Conservation (phyloP, 139 green algal genomes). For the Picochlorum costavermella region DNA sequence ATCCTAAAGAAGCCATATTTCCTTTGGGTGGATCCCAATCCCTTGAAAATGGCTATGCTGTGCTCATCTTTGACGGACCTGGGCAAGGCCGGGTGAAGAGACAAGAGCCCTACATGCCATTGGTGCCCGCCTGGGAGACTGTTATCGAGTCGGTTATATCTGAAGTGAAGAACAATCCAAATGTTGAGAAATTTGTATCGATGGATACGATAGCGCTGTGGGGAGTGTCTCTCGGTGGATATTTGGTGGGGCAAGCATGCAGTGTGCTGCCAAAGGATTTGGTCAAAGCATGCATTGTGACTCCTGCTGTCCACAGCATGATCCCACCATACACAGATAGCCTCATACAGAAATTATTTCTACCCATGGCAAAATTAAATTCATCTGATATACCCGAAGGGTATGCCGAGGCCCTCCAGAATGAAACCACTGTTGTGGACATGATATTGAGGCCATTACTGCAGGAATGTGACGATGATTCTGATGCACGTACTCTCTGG, state of each 20-base stretch:
- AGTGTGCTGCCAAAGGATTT: not conserved
- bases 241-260: not conserved
- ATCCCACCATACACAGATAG: not conserved
- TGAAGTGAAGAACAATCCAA: not conserved
- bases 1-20: constrained; percentile 1
- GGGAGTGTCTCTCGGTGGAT: constrained; percentile 1
- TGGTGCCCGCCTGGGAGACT: not conserved
- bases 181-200: not conserved
- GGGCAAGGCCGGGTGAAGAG: not conserved
- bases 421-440: not conserved
- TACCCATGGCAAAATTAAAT: not conserved
- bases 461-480: not conserved
- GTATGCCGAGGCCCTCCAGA: not conserved
- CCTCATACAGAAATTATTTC: not conserved
- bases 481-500: not conserved
- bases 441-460: not conserved
- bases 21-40: not conserved
- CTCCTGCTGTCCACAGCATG: not conserved
- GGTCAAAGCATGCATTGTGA: not conserved
- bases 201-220: not conserved
- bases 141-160: not conserved
- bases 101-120: not conserved
- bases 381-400: not conserved
- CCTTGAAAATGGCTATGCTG: not conserved
- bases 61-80: not conserved